Evolutionary conservation across 345 rosid species (phyloP).

Genomic region (Eucalyptus leucophloia): DNA sequence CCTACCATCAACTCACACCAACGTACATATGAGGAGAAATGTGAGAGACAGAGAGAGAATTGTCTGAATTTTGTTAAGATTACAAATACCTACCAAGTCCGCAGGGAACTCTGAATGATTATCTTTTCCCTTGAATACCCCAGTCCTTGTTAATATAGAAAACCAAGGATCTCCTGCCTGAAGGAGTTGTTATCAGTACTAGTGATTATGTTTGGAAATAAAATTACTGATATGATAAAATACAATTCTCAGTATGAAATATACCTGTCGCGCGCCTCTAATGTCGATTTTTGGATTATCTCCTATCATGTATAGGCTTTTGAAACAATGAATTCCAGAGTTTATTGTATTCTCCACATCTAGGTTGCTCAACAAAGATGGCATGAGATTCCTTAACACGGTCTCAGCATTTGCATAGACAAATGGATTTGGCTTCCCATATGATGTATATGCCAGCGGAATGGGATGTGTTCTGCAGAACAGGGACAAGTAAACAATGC

Average conservation of each 20-base stretch:
- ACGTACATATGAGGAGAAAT: not conserved
- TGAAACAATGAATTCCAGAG: slow-evolving; percentile 22
- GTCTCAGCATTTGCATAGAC: slow-evolving; percentile 63
- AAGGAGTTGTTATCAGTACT: not conserved
- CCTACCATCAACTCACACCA: not conserved
- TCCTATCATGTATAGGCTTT: slow-evolving; percentile 70
- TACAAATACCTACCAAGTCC: slow-evolving; percentile 38
- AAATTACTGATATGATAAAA: not conserved
- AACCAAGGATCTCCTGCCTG: slow-evolving; percentile 90
- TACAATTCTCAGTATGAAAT: not conserved
- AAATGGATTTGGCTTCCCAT: slow-evolving; percentile 78
- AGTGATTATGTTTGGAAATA: not conserved
- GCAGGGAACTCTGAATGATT: slow-evolving; percentile 55
- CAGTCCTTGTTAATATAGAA: slow-evolving; percentile 85
- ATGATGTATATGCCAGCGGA: slow-evolving; percentile 45
- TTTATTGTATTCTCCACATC: not conserved
- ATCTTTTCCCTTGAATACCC: slow-evolving; percentile 71
- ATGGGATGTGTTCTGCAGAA: slow-evolving; percentile 45
- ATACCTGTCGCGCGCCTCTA: slow-evolving; percentile 65
- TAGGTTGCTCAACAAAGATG: slow-evolving; percentile 3
- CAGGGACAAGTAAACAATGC: not conserved
- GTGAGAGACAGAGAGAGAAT: not conserved
- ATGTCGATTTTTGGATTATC: slow-evolving; percentile 80
- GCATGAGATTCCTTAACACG: slow-evolving; percentile 32
- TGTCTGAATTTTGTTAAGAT: not conserved